Percentiles rank a stretch among this genome's conserved stretches.
Evolutionary conservation across 352 stramenopile species (phyloP).

Genomic region (Globisporangium carolinianum): DNA sequence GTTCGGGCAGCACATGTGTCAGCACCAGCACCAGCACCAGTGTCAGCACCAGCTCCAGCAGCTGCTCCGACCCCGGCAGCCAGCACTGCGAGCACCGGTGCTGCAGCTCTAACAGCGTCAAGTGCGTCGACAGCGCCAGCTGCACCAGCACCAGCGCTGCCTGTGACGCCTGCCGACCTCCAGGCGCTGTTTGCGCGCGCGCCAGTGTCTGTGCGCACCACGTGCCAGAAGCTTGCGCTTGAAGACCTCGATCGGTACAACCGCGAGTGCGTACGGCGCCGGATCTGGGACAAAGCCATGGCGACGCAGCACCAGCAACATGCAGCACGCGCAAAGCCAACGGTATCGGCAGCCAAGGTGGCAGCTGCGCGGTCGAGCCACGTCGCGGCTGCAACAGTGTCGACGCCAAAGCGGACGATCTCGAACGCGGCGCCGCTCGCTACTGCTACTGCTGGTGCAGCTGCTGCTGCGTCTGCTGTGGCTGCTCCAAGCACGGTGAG

Average conservation of each 20-base stretch:
- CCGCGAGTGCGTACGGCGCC: conserved; percentile 42
- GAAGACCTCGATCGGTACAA: conserved; percentile 56
- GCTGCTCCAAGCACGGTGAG: too few species aligned
- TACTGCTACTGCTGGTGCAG: too few species aligned
- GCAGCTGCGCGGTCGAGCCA: too few species aligned
- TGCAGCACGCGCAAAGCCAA: too few species aligned
- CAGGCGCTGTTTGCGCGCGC: conserved; percentile 21
- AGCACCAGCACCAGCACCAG: background rate
- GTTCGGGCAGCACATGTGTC: too few species aligned
- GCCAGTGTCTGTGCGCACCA: conserved; percentile 18
- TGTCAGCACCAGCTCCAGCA: background rate
- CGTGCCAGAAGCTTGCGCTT: conserved; percentile 38
- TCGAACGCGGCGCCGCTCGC: too few species aligned
- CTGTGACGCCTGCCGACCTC: conserved; percentile 18
- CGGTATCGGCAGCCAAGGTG: too few species aligned
- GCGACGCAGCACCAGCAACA: too few species aligned
- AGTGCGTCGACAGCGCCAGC: background rate
- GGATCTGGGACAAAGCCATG: conserved; percentile 59
- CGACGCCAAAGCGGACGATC: too few species aligned
- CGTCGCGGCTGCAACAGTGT: too few species aligned
- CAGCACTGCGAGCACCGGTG: background rate
- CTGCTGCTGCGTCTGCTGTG: too few species aligned
- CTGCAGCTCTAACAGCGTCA: background rate
- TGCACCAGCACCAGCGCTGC: background rate
- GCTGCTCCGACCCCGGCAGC: background rate